These are phyloP conservation scores for Eleusine indica DNA, from an alignment of 176 grass and related monocot genomes.

Conservation along the genomic window DNA sequence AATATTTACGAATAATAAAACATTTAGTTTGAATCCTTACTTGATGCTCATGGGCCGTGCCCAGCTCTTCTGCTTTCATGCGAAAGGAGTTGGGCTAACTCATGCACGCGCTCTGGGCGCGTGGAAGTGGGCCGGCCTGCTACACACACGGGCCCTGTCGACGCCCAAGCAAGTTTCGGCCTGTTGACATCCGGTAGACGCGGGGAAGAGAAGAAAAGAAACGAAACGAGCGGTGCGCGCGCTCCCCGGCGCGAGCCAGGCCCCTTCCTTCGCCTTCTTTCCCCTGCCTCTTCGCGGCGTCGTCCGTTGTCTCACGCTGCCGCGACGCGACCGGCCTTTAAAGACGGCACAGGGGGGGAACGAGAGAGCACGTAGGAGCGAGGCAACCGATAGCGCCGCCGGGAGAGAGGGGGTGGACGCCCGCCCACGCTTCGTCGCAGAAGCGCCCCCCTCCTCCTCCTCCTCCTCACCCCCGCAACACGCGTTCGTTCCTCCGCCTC, in stretches of 20 bases:
- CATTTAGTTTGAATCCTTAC: too few relatives aligned
- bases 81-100: too few relatives aligned
- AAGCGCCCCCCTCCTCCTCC: slow-evolving; percentile 9
- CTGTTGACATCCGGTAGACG: neutral
- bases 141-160: too few relatives aligned
- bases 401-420: slow-evolving; percentile 56
- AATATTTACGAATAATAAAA: too few relatives aligned
- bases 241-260: neutral
- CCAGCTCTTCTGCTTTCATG: too few relatives aligned
- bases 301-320: neutral
- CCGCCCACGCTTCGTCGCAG: slow-evolving; percentile 38
- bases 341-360: neutral
- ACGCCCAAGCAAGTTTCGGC: too few relatives aligned
- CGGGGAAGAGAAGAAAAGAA: neutral
- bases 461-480: neutral
- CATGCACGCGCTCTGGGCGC: too few relatives aligned
- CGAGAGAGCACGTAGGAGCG: slow-evolving; percentile 16
- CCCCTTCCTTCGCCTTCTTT: neutral
- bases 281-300: slow-evolving; percentile 1
- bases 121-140: too few relatives aligned
- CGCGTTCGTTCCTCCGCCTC: neutral
- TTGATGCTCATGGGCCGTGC: too few relatives aligned
- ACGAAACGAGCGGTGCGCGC: slow-evolving; percentile 12
- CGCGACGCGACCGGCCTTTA: neutral
- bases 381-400: slow-evolving; percentile 15